Evolutionary conservation across 2,329 filamentous ascomycete species (phyloP), one percentile per base, ranked within the genome.

Genomic region (Myriosclerotinia duriaeana): DNA sequence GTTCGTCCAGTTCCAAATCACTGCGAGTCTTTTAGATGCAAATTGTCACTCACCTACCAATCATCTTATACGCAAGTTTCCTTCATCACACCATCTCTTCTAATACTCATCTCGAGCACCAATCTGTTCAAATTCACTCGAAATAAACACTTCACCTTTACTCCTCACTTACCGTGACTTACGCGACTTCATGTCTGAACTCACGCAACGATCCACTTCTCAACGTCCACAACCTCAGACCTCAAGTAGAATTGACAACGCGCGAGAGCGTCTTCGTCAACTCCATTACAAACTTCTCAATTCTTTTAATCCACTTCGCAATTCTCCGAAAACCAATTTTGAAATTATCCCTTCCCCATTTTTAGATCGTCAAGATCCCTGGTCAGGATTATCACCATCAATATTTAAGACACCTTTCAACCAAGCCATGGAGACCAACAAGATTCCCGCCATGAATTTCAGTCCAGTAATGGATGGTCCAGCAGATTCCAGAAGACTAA

Each of bases 401-500:
- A 53, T 36, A 44, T 48, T 17, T 2, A 22, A 52, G 15, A 59
- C 46, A 30, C 22, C 53, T n/a, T 22, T 61, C 26, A 52, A 66
- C 15, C 59, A 56, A 26, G 53, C 26, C n/a, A 58, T 50, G 8
- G 22, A 60, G 38, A 53, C 26, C 17, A 36, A 38, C 20, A 59
- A 30, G 30, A 60, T 40, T n/a, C 34, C 50, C 55, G 40, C 22
- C 11, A 48, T 59, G 42, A 58, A 42, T 36, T 67, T 67, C 5
- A 65, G 44, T 48, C 62, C 60, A 36, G 65, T 67, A 44, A 73
- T 75, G 73, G 75, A 76, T 62, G 74, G 75, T 53, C 64, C 73
- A 22, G 65, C 66, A 36, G 74, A 76, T 38, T 73, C 26, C 63
- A 70, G n/a, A 66, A 66, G 36, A 54, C 65, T 34, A 15, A 34